These are phyloP conservation scores for Prunus fruticosa DNA, from an alignment of 306 rosid species.

Conservation along the genomic window DNA sequence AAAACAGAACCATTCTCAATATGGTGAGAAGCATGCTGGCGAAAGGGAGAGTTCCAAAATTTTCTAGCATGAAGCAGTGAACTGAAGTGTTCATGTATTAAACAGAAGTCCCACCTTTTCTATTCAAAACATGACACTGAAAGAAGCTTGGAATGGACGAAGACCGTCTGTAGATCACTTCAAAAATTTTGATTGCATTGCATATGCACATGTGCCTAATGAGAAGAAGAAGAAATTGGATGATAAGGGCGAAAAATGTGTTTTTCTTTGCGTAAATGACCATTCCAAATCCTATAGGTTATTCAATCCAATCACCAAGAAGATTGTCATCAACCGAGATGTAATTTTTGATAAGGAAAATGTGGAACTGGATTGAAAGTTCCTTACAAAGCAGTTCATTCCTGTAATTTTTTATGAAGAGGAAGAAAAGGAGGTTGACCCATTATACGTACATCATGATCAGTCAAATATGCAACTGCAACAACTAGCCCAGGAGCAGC, in stretches of 20 bases:
- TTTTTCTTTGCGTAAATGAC: background rate
- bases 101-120: background rate
- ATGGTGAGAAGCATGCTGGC: conserved; percentile 1
- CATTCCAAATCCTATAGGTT: background rate
- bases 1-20: background rate
- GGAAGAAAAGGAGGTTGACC: background rate
- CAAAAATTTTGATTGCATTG: too few species aligned
- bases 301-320: background rate
- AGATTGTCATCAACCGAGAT: background rate
- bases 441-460: too few species aligned
- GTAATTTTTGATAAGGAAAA: background rate
- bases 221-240: too few species aligned
- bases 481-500: background rate
- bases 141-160: too few species aligned
- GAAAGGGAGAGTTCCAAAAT: background rate
- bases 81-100: background rate
- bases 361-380: background rate
- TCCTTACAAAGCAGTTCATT: too few species aligned
- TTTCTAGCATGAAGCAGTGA: background rate
- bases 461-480: too few species aligned
- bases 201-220: too few species aligned
- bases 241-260: too few species aligned
- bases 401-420: background rate
- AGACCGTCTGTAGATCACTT: too few species aligned
- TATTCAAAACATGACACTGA: background rate